Evolutionary conservation across 1,284 basidiomycete species (phyloP), one percentile per base, ranked within the genome.

Genomic region (Schizopora paradoxa): DNA sequence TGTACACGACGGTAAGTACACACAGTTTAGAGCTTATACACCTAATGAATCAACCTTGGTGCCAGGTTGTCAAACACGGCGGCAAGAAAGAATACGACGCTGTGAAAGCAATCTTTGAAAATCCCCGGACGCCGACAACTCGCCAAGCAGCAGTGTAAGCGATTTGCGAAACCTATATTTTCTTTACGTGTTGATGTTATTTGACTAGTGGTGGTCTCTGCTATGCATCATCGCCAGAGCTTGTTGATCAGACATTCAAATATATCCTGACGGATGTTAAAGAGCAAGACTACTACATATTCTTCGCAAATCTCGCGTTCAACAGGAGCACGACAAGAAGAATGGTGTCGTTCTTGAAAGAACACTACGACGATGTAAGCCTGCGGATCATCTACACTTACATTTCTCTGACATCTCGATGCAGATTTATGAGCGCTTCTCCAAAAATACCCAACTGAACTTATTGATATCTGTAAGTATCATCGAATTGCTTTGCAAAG

Each of bases 51-150:
- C 14, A 22, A 19, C 14, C 7, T n/a, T 3, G 33, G 14, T 3
- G 33, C 8, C 53, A 82, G 74, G 80, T 78, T 38, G 82, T 88
- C 45, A 76, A 75, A 58, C 68, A 83, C 58, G 92, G 92, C 42
- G 91, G 89, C 13, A 70, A 70, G 39, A 69, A 70, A 39, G 92
- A 95, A 63, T 96, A 86, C 62, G 78, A 90, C 45, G 80, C 82
- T 41, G 70, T 88, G 38, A 73, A 86, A 53, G 68, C 70, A 43
- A 75, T 93, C 31, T 83, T 84, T 61, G 73, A 79, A 58, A 81
- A 86, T 48, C 80, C 86, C 2, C 74, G 76, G 57, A 90, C 86
- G 27, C 86, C 91, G 0, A 76, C 79, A 1, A 73, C 80, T 36
- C 76, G 78, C 55, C 74, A 79, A 49, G 72, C 82, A 47, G 81